Percentiles rank a stretch among this genome's conserved stretches.
phyloP scores from a whole-genome alignment of 768 basidiomycete genomes.

The Rubroboletus satanas region DNA sequence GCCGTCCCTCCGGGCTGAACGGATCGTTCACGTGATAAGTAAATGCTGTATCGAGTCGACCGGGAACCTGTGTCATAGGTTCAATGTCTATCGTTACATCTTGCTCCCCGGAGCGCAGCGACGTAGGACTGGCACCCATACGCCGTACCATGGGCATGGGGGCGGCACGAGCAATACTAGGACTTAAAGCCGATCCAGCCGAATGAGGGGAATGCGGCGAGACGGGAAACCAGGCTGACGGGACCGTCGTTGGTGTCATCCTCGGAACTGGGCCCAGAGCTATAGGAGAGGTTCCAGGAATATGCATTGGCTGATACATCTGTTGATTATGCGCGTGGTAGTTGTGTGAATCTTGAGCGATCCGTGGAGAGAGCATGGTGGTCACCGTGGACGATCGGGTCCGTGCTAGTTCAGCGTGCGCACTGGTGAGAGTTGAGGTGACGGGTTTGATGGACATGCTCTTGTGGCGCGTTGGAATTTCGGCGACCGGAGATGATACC shows the following conservation, averaged over 20 bases:
- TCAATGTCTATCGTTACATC: slow-evolving; percentile 39
- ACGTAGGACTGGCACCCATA: slow-evolving; percentile 26
- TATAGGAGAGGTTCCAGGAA: slow-evolving; percentile 20
- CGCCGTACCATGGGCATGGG: slow-evolving; percentile 11
- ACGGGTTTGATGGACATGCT: slow-evolving; percentile 29
- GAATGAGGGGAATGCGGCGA: slow-evolving; percentile 7
- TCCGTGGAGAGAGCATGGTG: slow-evolving; percentile 22
- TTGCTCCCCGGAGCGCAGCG: slow-evolving; percentile 40
- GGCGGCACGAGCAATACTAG: slow-evolving; percentile 8
- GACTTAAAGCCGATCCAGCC: slow-evolving; percentile 13
- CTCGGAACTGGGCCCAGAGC: slow-evolving; percentile 1
- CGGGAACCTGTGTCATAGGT: slow-evolving; percentile 39
- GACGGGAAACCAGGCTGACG: slow-evolving; percentile 19
- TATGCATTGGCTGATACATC: slow-evolving; percentile 30
- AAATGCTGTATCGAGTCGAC: slow-evolving; percentile 41
- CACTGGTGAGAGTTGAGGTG: slow-evolving; percentile 12
- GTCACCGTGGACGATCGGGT: slow-evolving; percentile 31
- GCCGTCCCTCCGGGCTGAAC: slow-evolving; percentile 6
- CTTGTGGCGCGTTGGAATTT: slow-evolving; percentile 29
- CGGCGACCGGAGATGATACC: slow-evolving; percentile 27
- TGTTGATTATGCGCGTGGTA: slow-evolving; percentile 32
- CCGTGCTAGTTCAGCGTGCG: slow-evolving; percentile 22
- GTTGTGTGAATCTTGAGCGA: slow-evolving; percentile 29
- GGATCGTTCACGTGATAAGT: slow-evolving; percentile 23
- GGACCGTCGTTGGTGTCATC: slow-evolving; percentile 2